Base-by-base conservation (phyloP, 352 stramenopile species). In the Globisporangium camurandrum region DNA sequence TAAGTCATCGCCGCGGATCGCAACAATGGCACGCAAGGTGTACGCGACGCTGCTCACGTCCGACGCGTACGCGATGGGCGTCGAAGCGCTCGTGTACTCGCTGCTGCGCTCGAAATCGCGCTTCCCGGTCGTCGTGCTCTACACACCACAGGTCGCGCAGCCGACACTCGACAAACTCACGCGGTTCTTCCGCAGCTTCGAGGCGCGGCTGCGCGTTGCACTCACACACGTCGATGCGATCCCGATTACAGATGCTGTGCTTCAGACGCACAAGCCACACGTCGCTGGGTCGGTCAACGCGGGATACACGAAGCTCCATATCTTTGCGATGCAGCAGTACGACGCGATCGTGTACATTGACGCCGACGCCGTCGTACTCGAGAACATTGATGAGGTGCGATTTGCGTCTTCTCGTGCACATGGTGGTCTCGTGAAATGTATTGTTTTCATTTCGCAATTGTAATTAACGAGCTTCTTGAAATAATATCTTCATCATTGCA, bases 321-420 rank as follows among this genome's bases (percentile, higher is more conserved):
- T 78, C 49, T 78, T 89, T 61, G 61, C 64, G 36, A 62, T 95
- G 49, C 62, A 72, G 17, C 63, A 85, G 53, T 96, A 86, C 50
- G 61, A 81, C 23, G 77, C 69, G n/a, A 73, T 96, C 48, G 56
- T 96, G 7, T 96, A 93, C 57, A 84, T 96, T 49, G 80, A 95
- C 61, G 66, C 80, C 4, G 81, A 95, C 56, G 78, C 74, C 44
- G 45, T 95, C 33, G 78, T 96, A 17, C 43, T 92, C 5, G 67
- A 81, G 26, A 80, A 86, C 53, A 58, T 93, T 10, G 74, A 79
- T 28, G 64, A 81, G 57, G 66, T 89, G 36, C 17, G 39, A n/a
- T n/a, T n/a, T n/a, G n/a, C n/a, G n/a, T n/a, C n/a, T n/a, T n/a
- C n/a, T n/a, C n/a, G n/a, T 0, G 27, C 16, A 17, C 11, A 4